phyloP scores from a whole-genome alignment of 106 monocot genomes.

The Dendrobium chrysotoxum region DNA sequence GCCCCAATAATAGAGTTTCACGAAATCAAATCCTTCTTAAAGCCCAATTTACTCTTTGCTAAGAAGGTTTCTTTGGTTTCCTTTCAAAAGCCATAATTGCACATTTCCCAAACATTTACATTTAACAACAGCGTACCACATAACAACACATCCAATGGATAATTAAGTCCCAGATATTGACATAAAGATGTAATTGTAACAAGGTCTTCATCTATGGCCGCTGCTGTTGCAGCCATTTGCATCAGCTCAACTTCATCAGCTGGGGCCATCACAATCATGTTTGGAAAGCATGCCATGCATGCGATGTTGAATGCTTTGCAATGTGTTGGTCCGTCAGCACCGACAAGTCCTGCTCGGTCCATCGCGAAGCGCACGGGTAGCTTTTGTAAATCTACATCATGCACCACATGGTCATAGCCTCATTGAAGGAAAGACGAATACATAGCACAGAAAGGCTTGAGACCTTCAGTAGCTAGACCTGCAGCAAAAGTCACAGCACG shows the following conservation, averaged over 20 bases:
- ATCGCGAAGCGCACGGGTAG: constrained; percentile 74
- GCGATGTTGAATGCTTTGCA: constrained; percentile 80
- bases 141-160: too few species aligned
- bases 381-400: constrained; percentile 86
- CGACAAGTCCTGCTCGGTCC: constrained; percentile 83
- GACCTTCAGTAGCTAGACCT: constrained; percentile 77
- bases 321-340: constrained; percentile 87
- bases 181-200: too few species aligned
- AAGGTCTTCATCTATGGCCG: constrained; percentile 74
- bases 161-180: too few species aligned
- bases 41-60: too few species aligned
- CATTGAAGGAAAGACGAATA: constrained; percentile 91
- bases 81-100: too few species aligned
- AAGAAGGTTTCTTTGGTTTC: too few species aligned
- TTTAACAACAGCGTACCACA: too few species aligned
- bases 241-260: constrained; percentile 84
- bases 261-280: constrained; percentile 96
- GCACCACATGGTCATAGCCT: constrained; percentile 91
- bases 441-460: constrained; percentile 96
- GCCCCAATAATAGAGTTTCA: constrained; percentile 14
- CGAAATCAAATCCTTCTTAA: constrained; percentile 7
- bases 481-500: constrained; percentile 93
- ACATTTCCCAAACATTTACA: too few species aligned
- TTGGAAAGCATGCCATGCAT: constrained; percentile 89
- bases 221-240: constrained; percentile 91